phyloP scores from a whole-genome alignment of 2,329 filamentous ascomycete genomes.

The Pestalotiopsis fici region DNA sequence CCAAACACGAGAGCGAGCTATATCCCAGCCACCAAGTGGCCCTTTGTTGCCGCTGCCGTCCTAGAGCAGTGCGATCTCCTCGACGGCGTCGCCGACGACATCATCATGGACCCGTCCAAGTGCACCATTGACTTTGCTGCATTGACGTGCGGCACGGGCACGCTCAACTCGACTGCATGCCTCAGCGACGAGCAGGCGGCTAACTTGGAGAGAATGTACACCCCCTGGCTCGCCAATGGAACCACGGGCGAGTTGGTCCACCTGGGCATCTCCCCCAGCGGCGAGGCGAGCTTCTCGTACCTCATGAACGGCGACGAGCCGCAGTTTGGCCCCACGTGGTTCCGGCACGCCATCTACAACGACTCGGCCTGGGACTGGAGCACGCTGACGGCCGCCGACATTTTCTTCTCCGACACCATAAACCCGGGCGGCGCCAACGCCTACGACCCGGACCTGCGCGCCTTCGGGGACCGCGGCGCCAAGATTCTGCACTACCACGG shows the following conservation, averaged over 20 bases:
- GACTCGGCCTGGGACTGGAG: slow-evolving; percentile 39
- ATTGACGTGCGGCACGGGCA: slow-evolving; percentile 31
- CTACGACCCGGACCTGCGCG: slow-evolving; percentile 35
- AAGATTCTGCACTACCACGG: slow-evolving; percentile 49
- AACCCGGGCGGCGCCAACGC: slow-evolving; percentile 12
- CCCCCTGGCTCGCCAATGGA: background rate
- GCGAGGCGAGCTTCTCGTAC: slow-evolving; percentile 7
- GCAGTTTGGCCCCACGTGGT: slow-evolving; percentile 36
- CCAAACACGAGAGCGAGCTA: slow-evolving; percentile 30
- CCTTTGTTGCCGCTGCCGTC: slow-evolving; percentile 34
- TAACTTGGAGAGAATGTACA: slow-evolving; percentile 40
- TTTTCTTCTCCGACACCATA: slow-evolving; percentile 23
- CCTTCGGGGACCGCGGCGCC: slow-evolving; percentile 34
- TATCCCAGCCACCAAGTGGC: slow-evolving; percentile 23
- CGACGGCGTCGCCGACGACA: slow-evolving; percentile 40
- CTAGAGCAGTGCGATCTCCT: slow-evolving; percentile 40
- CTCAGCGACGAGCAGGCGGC: slow-evolving; percentile 43
- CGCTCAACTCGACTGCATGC: slow-evolving; percentile 32
- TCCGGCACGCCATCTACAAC: slow-evolving; percentile 46
- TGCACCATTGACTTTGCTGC: slow-evolving; percentile 36
- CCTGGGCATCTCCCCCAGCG: slow-evolving; percentile 14
- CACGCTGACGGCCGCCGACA: slow-evolving; percentile 33
- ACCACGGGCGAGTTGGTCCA: slow-evolving; percentile 10
- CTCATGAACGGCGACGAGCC: slow-evolving; percentile 11
- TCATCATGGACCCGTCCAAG: slow-evolving; percentile 36